phyloP scores from a whole-genome alignment of 2,329 filamentous ascomycete species.

The Pseudogymnoascus pannorum region DNA sequence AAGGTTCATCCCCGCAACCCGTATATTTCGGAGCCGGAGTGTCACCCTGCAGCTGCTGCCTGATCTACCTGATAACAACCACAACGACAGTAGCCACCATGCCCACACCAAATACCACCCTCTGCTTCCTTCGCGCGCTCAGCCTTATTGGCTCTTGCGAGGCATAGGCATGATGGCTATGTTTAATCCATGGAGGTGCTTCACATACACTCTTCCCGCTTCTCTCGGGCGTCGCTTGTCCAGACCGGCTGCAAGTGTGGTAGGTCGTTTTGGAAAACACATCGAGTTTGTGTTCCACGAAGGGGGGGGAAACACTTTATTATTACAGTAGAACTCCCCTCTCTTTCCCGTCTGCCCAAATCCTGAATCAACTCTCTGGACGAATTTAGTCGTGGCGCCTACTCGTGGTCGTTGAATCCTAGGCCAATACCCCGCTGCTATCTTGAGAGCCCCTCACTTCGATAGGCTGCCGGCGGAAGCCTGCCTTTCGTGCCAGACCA shows the following conservation, averaged over 20 bases:
- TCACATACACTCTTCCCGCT: neutral
- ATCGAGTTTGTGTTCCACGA: neutral
- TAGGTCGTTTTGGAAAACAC: neutral
- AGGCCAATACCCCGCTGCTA: neutral
- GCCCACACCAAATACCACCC: neutral
- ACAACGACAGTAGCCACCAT: neutral
- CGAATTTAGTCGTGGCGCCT: neutral
- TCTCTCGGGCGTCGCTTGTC: neutral
- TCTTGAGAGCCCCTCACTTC: conserved; percentile 4
- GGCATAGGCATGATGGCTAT: neutral
- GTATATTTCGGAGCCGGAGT: neutral
- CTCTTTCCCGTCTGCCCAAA: neutral
- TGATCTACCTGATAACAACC: neutral
- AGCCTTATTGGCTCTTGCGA: neutral
- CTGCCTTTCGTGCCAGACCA: conserved; percentile 2
- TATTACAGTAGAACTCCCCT: neutral
- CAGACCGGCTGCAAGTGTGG: neutral
- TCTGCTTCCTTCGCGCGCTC: neutral
- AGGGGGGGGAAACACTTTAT: neutral
- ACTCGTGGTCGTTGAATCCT: neutral
- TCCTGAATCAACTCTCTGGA: neutral
- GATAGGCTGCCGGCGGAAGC: conserved; percentile 6
- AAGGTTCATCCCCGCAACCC: neutral
- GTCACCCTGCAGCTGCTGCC: neutral
- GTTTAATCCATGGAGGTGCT: neutral